Evolutionary conservation across 2,329 filamentous ascomycete genomes (phyloP), one percentile per base, ranked within the genome.

Genomic region (Kalmusia sp.): DNA sequence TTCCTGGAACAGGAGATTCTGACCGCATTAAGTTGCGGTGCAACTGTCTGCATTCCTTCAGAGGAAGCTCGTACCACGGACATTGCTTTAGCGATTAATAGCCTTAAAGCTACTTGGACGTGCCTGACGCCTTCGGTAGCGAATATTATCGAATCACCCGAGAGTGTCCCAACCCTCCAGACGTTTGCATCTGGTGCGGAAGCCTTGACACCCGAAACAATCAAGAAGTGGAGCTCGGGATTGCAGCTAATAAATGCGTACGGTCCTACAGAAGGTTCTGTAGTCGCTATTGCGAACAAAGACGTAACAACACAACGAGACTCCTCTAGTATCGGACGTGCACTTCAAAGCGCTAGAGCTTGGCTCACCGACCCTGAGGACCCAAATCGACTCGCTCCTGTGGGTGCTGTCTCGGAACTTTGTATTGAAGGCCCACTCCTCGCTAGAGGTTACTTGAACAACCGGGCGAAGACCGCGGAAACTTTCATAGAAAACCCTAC

Each of bases 51-150:
- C 40, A 59, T 75, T 15, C 70, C 72, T 1, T 69, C 67, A 1
- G 70, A 75, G 19, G 59, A 71, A 27, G 76, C 80, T 35, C 75
- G 79, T 4, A 67, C 78, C 22, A 74, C 77, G 31, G 75, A 81
- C 54, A 70, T 81, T 9, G 68, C 75, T 5, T 72, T 72, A 12
- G 64, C 70, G 2, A 67, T 73, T 25, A 71, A 65, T 25, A 58
- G 56, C 5, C 33, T 70, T 24, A 56, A 57, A 15, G 66, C 65
- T 1, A 63, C 64, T n/a, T 72, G 68, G 70, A 66, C 65, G 4
- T 70, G 69, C 45, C 52, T 73, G 19, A 73, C 70, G 7, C 70
- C 70, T 12, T 71, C 70, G 6, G 64, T 72, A 1, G 70, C 68
- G n/a, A 68, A 76, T 67, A 58, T 69, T 7, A 59, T 72, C 6